Conservation (phyloP, 352 stramenopile species). For the Phytophthora cactorum region DNA sequence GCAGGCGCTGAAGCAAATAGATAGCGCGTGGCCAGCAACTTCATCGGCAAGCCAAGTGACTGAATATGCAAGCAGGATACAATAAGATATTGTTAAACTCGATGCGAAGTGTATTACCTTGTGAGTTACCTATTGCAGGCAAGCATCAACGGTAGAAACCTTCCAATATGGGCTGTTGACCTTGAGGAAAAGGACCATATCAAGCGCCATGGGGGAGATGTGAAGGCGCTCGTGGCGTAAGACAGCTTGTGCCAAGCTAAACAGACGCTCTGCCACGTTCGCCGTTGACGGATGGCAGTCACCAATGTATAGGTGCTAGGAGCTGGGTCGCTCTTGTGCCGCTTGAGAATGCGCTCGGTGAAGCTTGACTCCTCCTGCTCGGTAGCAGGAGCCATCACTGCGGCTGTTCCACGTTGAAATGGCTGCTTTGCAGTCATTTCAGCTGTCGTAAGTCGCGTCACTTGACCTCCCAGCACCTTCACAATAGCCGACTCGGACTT, state of each 20-base stretch:
- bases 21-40: no score
- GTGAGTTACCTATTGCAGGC: background rate
- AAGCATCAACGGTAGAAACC: background rate
- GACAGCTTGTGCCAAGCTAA: constrained; percentile 2
- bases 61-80: background rate
- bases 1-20: no score
- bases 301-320: background rate
- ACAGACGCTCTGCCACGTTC: background rate
- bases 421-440: background rate
- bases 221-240: background rate
- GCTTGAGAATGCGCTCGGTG: constrained; percentile 4
- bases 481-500: constrained; percentile 3
- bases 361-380: background rate
- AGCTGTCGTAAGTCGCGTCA: background rate
- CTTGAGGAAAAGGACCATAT: background rate
- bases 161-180: background rate
- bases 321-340: background rate
- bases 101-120: no score
- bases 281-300: background rate
- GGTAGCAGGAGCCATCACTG: background rate
- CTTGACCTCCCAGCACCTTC: constrained; percentile 4
- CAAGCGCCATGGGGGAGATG: background rate
- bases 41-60: background rate
- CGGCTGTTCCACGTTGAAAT: background rate
- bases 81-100: no score